These are phyloP conservation scores for Hericium erinaceus DNA, from an alignment of 768 basidiomycete species.

Conservation along the genomic window DNA sequence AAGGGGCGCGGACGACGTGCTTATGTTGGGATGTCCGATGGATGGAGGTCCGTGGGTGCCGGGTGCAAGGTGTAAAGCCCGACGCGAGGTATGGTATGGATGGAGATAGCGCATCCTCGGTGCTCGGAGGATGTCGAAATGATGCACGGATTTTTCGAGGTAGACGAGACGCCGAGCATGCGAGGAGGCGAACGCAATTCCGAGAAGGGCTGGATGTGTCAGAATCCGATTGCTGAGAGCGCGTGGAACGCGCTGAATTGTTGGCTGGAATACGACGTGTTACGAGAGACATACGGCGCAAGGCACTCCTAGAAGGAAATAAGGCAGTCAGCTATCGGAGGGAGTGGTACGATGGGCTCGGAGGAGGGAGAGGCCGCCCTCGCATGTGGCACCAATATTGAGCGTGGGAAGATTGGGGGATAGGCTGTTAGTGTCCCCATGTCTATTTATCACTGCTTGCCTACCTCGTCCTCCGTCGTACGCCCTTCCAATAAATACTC, in stretches of 20 bases:
- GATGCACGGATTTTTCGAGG: not conserved
- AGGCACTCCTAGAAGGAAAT: not conserved
- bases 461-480: not conserved
- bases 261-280: not conserved
- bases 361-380: not conserved
- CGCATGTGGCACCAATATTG: not conserved
- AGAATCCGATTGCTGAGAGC: not conserved
- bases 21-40: not conserved
- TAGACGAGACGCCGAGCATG: not conserved
- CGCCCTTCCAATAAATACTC: constrained; percentile 12
- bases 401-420: constrained; percentile 15
- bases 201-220: not conserved
- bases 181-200: not conserved
- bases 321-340: not conserved
- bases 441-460: not conserved
- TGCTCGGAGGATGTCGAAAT: not conserved
- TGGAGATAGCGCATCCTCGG: not conserved
- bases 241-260: not conserved
- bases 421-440: not conserved
- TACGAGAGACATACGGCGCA: not conserved
- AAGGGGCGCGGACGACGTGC: not conserved
- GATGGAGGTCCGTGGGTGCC: not conserved
- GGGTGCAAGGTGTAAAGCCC: not conserved
- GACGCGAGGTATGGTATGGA: not conserved
- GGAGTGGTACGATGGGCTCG: not conserved